Evolutionary conservation across 106 monocot species (phyloP).

Genomic region (Dioscorea alata): DNA sequence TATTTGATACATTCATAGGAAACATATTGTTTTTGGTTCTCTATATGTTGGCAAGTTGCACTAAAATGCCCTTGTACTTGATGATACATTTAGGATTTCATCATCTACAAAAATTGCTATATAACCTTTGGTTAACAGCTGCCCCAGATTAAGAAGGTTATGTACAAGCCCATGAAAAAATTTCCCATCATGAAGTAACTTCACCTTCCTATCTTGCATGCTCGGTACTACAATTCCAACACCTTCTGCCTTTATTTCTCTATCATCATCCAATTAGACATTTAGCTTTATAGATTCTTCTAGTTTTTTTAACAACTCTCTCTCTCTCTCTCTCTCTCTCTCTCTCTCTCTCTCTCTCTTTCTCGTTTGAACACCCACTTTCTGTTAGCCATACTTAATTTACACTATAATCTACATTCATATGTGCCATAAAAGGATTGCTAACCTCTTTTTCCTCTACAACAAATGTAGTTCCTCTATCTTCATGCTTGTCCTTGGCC

Average conservation of each 20-base stretch:
- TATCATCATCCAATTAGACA: constrained; percentile 6
- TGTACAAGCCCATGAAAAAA: constrained; percentile 7
- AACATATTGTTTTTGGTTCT: constrained; percentile 14
- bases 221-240: constrained; percentile 4
- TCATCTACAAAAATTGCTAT: neutral
- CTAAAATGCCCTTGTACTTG: constrained; percentile 2
- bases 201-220: neutral
- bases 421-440: too few species aligned
- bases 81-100: constrained; percentile 1
- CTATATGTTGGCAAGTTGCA: constrained; percentile 6
- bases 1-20: constrained; percentile 1
- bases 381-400: too few species aligned
- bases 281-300: neutral
- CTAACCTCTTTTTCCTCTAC: too few species aligned
- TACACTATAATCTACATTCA: too few species aligned
- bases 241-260: neutral
- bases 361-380: too few species aligned
- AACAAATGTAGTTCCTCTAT: neutral
- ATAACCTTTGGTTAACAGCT: constrained; percentile 4
- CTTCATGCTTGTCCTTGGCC: neutral
- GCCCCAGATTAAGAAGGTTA: constrained; percentile 13
- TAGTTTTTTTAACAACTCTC: neutral
- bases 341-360: too few species aligned
- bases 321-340: neutral
- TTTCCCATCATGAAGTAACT: neutral